These are phyloP conservation scores for Colletotrichum trifolii DNA, from an alignment of 2,329 filamentous ascomycete genomes.

Conservation along the genomic window DNA sequence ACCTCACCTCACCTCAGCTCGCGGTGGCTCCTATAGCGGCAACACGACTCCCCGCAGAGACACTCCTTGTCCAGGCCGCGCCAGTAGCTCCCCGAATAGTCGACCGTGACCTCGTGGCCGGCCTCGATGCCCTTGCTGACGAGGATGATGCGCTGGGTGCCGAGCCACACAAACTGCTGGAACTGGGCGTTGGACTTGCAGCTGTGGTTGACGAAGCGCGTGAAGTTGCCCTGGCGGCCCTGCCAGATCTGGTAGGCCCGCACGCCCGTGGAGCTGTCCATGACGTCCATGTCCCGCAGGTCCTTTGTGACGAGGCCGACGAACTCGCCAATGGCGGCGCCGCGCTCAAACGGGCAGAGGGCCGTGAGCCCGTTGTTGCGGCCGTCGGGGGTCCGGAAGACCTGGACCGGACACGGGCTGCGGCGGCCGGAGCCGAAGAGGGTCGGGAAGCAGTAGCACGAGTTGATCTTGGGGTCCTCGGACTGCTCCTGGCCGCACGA, in stretches of 20 bases:
- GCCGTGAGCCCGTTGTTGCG: conserved; percentile 65
- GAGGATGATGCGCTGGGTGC: conserved; percentile 64
- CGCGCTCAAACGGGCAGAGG: conserved; percentile 60
- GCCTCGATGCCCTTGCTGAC: conserved; percentile 66
- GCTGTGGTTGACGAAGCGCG: conserved; percentile 69
- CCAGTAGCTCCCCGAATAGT: conserved; percentile 70
- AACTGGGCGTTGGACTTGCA: conserved; percentile 68
- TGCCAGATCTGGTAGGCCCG: conserved; percentile 67
- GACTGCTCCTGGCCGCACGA: conserved; percentile 61
- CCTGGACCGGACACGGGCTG: conserved; percentile 55
- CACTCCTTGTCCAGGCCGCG: conserved; percentile 64
- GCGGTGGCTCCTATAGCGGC: conserved; percentile 51
- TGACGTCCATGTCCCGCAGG: conserved; percentile 63
- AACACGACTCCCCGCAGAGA: conserved; percentile 63
- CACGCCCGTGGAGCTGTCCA: conserved; percentile 56
- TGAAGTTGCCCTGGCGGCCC: conserved; percentile 66
- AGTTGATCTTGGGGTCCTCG: conserved; percentile 58
- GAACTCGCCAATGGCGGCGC: conserved; percentile 65
- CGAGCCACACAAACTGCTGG: conserved; percentile 66
- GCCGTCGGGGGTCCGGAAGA: conserved; percentile 62
- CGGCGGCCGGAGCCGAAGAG: conserved; percentile 54
- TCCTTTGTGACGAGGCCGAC: conserved; percentile 65
- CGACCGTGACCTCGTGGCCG: conserved; percentile 65
- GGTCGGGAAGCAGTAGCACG: conserved; percentile 63
- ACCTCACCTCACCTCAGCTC: conserved; percentile 10